A percentile compares a stretch with the other conserved stretches of the same genome.
phyloP scores from a whole-genome alignment of 1,139 yeast species.

The Kodamaea alishanica region DNA sequence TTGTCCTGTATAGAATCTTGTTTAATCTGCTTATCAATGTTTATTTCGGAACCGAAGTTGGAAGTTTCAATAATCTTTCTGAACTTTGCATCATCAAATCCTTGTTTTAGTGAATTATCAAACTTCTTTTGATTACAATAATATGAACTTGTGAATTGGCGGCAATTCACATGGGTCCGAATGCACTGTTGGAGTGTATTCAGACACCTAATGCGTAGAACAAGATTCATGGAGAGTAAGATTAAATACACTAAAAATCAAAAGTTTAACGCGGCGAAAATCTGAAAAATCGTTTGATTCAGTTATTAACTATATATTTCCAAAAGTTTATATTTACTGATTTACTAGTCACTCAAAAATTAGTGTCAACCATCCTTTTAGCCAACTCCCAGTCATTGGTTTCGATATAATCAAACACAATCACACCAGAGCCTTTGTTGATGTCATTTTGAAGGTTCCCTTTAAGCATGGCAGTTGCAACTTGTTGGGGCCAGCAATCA shows the following conservation, averaged over 20 bases:
- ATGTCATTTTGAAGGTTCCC: slow-evolving; percentile 49
- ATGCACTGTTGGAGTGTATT: too few relatives aligned
- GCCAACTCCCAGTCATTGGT: slow-evolving; percentile 57
- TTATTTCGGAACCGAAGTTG: slow-evolving; percentile 18
- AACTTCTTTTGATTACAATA: background rate
- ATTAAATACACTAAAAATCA: too few relatives aligned
- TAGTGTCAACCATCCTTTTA: slow-evolving; percentile 50
- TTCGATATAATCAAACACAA: slow-evolving; percentile 70
- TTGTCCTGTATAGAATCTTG: background rate
- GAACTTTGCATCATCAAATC: slow-evolving; percentile 15
- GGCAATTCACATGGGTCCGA: background rate
- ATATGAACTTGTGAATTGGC: background rate
- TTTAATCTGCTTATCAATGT: background rate
- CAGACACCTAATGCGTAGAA: too few relatives aligned
- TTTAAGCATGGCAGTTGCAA: slow-evolving; percentile 51
- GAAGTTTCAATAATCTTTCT: slow-evolving; percentile 21
- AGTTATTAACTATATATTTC: background rate
- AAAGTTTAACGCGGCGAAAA: too few relatives aligned
- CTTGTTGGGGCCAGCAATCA: slow-evolving; percentile 71
- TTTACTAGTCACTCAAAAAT: slow-evolving; percentile 31
- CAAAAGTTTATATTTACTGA: too few relatives aligned
- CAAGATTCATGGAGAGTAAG: too few relatives aligned
- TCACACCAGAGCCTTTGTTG: slow-evolving; percentile 53
- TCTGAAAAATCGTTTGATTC: too few relatives aligned
- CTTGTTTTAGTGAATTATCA: background rate